phyloP scores from a whole-genome alignment of 2,329 filamentous ascomycete genomes.

The Pseudogymnoascus sp. region DNA sequence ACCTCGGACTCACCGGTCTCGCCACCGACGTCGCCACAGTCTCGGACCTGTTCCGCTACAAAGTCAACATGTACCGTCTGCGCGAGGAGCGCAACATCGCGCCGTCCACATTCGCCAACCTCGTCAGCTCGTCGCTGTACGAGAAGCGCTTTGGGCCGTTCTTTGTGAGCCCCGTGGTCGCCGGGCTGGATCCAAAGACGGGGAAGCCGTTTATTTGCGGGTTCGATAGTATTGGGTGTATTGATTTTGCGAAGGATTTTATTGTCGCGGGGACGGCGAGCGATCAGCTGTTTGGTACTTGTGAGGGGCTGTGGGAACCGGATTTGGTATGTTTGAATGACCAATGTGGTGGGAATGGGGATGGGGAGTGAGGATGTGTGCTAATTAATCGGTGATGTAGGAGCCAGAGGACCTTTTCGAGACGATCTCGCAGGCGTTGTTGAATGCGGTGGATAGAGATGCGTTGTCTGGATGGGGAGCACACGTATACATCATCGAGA shows the following conservation, averaged over 20 bases:
- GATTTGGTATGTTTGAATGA: slow-evolving; percentile 60
- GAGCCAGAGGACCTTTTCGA: slow-evolving; percentile 93
- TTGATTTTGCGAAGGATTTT: slow-evolving; percentile 99
- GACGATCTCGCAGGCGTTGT: slow-evolving; percentile 89
- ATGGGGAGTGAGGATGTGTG: neutral
- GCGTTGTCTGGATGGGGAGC: slow-evolving; percentile 96
- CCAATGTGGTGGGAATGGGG: neutral
- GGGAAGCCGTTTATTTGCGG: slow-evolving; percentile 97
- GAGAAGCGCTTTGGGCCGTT: slow-evolving; percentile 93
- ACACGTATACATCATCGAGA: slow-evolving; percentile 98
- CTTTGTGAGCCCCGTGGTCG: slow-evolving; percentile 91
- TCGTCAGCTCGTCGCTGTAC: slow-evolving; percentile 85
- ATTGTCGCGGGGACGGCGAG: slow-evolving; percentile 94
- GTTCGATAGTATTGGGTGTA: slow-evolving; percentile 98
- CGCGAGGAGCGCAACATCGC: slow-evolving; percentile 96
- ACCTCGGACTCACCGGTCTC: slow-evolving; percentile 90
- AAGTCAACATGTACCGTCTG: slow-evolving; percentile 99
- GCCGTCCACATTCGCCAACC: slow-evolving; percentile 90
- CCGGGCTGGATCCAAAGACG: slow-evolving; percentile 88
- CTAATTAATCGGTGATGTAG: slow-evolving; percentile 34
- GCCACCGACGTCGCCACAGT: slow-evolving; percentile 94
- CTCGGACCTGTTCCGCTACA: slow-evolving; percentile 96
- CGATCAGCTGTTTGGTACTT: slow-evolving; percentile 97
- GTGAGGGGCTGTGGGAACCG: slow-evolving; percentile 95
- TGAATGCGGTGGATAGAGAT: slow-evolving; percentile 95